Evolutionary conservation across 2,329 filamentous ascomycete genomes (phyloP).

Genomic region (Colletotrichum lupini): DNA sequence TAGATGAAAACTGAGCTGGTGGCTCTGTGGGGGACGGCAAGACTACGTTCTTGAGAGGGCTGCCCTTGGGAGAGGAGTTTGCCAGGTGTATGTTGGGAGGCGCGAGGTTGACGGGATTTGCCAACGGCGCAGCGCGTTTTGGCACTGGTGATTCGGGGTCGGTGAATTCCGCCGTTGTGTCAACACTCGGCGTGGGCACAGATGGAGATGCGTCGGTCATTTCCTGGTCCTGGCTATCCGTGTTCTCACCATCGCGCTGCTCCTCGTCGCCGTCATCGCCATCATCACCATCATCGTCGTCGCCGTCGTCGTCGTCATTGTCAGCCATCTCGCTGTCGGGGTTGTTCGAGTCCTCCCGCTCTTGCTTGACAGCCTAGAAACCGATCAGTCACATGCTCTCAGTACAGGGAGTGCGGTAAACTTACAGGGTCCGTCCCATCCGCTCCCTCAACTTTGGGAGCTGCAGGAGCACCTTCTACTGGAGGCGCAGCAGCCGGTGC

Average conservation of each 20-base stretch:
- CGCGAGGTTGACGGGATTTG: constrained; percentile 46
- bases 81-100: constrained; percentile 41
- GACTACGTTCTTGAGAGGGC: constrained; percentile 64
- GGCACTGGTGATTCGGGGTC: constrained; percentile 30
- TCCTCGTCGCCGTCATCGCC: constrained; percentile 60
- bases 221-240: constrained; percentile 36
- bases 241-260: constrained; percentile 52
- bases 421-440: constrained; percentile 33
- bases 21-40: constrained; percentile 57
- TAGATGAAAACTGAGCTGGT: constrained; percentile 37
- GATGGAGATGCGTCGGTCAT: constrained; percentile 49
- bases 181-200: constrained; percentile 40
- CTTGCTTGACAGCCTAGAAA: constrained; percentile 52
- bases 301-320: constrained; percentile 59
- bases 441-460: constrained; percentile 29
- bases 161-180: constrained; percentile 38
- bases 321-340: constrained; percentile 67
- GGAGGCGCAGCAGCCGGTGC: constrained; percentile 45
- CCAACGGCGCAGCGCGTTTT: constrained; percentile 30
- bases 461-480: constrained; percentile 45
- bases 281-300: constrained; percentile 59
- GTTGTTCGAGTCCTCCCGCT: constrained; percentile 56
- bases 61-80: constrained; percentile 52
- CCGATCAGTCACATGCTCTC: constrained; percentile 36
- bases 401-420: neutral